Evolutionary conservation across 768 basidiomycete species (phyloP).

Genomic region (Trametes cingulata): DNA sequence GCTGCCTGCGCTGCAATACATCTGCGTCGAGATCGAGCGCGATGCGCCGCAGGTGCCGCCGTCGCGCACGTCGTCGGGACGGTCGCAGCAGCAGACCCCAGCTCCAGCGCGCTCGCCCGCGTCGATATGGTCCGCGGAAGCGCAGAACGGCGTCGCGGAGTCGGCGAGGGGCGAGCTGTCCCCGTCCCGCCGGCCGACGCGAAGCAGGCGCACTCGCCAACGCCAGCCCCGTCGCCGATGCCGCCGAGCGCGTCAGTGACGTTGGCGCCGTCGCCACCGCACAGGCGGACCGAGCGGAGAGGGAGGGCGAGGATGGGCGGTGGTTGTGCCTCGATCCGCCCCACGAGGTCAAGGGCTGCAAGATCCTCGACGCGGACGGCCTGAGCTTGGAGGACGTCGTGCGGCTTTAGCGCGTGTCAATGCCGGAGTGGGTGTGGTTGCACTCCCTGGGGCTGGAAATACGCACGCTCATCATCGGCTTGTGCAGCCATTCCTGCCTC

Average conservation of each 20-base stretch:
- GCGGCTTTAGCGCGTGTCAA: slow-evolving; percentile 10
- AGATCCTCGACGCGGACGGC: neutral
- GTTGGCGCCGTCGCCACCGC: neutral
- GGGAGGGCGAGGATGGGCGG: too few species aligned
- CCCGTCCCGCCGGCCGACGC: too few species aligned
- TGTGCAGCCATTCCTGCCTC: too few species aligned
- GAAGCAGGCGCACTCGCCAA: too few species aligned
- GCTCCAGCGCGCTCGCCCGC: too few species aligned
- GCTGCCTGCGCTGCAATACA: slow-evolving; percentile 10
- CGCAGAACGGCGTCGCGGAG: neutral
- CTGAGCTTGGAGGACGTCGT: slow-evolving; percentile 8
- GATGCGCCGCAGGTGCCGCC: neutral
- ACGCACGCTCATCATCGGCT: too few species aligned
- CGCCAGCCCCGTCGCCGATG: neutral
- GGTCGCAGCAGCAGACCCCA: too few species aligned
- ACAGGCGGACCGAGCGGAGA: slow-evolving; percentile 8
- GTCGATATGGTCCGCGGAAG: slow-evolving; percentile 3
- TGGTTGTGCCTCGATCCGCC: slow-evolving; percentile 14
- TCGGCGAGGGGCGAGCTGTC: neutral
- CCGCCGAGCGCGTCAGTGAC: neutral
- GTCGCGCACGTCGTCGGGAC: neutral
- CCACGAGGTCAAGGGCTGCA: neutral
- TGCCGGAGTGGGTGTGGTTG: too few species aligned
- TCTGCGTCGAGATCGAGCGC: slow-evolving; percentile 10
- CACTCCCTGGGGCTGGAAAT: too few species aligned